phyloP scores from a whole-genome alignment of 2,329 filamentous ascomycete genomes.

The Aspergillaceae sp. region DNA sequence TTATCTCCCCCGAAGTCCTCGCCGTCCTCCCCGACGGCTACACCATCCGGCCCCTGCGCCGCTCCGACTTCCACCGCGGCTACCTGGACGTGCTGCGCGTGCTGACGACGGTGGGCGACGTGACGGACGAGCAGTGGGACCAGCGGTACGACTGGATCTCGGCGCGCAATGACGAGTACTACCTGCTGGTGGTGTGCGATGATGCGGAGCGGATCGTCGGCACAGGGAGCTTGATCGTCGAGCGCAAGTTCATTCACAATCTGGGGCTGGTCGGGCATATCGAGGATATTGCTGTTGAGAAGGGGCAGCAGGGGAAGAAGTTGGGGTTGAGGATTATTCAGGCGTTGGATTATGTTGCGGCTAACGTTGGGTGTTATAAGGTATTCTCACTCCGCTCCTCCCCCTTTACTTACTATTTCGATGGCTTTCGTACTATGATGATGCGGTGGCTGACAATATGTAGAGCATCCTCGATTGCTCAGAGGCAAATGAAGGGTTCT shows the following conservation, averaged over 20 bases:
- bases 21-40: slow-evolving; percentile 71
- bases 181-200: slow-evolving; percentile 77
- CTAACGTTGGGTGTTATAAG: slow-evolving; percentile 90
- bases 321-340: slow-evolving; percentile 87
- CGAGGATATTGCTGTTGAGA: slow-evolving; percentile 91
- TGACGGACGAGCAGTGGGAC: slow-evolving; percentile 64
- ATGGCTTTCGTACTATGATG: slow-evolving; percentile 1
- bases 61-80: slow-evolving; percentile 67
- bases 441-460: slow-evolving; percentile 8
- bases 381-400: slow-evolving; percentile 23
- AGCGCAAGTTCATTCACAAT: slow-evolving; percentile 61
- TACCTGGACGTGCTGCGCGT: slow-evolving; percentile 89
- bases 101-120: slow-evolving; percentile 85
- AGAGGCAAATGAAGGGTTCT: slow-evolving; percentile 94
- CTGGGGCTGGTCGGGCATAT: slow-evolving; percentile 71
- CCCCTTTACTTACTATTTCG: slow-evolving; percentile 1
- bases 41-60: slow-evolving; percentile 68
- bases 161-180: slow-evolving; percentile 68
- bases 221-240: slow-evolving; percentile 80
- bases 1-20: slow-evolving; percentile 69
- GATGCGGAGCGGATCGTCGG: slow-evolving; percentile 65
- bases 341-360: slow-evolving; percentile 79
- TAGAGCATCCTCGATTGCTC: slow-evolving; percentile 92
- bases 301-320: slow-evolving; percentile 96
- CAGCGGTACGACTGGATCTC: slow-evolving; percentile 76